Percentiles rank a stretch among this genome's conserved stretches.
Conservation (phyloP, 768 basidiomycete species). For the Hydnum rufescens region DNA sequence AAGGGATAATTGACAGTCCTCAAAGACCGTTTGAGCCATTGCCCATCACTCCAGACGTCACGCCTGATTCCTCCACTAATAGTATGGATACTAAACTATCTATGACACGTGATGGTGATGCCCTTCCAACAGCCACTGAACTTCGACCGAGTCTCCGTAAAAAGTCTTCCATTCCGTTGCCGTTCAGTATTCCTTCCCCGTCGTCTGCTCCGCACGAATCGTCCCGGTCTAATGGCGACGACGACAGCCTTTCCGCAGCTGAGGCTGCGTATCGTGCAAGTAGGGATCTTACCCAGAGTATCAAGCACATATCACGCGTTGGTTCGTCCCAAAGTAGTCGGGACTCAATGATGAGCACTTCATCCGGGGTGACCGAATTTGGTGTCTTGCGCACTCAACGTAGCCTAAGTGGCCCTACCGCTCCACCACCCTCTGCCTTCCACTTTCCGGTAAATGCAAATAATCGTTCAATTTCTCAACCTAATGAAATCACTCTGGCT, state of each 20-base stretch:
- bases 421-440: neutral
- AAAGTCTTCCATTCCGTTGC: neutral
- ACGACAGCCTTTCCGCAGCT: neutral
- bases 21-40: neutral
- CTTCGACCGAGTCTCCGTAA: neutral
- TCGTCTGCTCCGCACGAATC: neutral
- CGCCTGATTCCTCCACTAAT: neutral
- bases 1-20: too few relatives aligned
- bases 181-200: neutral
- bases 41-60: neutral
- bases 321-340: neutral
- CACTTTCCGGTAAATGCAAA: neutral
- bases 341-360: neutral
- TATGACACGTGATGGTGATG: neutral
- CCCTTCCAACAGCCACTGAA: neutral
- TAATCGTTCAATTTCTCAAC: too few relatives aligned
- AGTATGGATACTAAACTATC: neutral
- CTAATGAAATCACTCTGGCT: too few relatives aligned
- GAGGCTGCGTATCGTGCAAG: neutral
- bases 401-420: neutral
- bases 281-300: neutral
- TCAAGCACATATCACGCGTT: neutral
- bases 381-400: neutral
- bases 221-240: neutral
- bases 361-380: neutral